phyloP scores from a whole-genome alignment of 2,329 filamentous ascomycete genomes.

The Pseudogymnoascus sp. region DNA sequence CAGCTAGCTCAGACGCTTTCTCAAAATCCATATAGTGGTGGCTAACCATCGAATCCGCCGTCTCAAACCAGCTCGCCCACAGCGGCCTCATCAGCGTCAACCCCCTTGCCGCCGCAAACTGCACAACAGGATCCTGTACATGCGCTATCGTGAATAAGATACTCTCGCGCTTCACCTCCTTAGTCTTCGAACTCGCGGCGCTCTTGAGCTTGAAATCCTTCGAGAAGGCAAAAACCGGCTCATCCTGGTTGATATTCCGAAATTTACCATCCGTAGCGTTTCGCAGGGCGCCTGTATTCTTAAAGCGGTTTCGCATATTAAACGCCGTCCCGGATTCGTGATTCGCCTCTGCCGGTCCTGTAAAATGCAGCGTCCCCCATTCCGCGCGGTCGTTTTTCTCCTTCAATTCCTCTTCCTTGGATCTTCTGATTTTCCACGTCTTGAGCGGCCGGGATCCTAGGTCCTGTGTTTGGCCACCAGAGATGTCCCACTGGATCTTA shows the following conservation, averaged over 20 bases:
- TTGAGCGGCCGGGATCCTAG: slow-evolving; percentile 40
- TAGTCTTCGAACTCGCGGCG: slow-evolving; percentile 24
- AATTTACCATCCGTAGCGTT: slow-evolving; percentile 61
- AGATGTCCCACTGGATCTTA: slow-evolving; percentile 61
- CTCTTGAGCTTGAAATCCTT: slow-evolving; percentile 49
- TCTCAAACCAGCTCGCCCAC: slow-evolving; percentile 68
- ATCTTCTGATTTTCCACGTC: slow-evolving; percentile 56
- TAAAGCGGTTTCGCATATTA: slow-evolving; percentile 59
- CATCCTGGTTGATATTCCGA: slow-evolving; percentile 64
- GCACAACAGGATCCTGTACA: slow-evolving; percentile 69
- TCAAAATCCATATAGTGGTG: slow-evolving; percentile 72
- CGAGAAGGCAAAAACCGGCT: slow-evolving; percentile 75
- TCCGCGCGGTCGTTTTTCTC: slow-evolving; percentile 68
- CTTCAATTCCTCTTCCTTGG: slow-evolving; percentile 59
- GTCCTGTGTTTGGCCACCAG: slow-evolving; percentile 34
- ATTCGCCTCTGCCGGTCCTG: slow-evolving; percentile 56
- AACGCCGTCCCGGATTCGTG: slow-evolving; percentile 66
- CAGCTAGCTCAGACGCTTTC: slow-evolving; percentile 53
- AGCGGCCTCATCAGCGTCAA: slow-evolving; percentile 70
- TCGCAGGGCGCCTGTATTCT: slow-evolving; percentile 54
- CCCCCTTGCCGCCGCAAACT: slow-evolving; percentile 69
- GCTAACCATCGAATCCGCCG: slow-evolving; percentile 52
- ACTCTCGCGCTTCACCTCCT: slow-evolving; percentile 35
- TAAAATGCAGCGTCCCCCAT: slow-evolving; percentile 77
- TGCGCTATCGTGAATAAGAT: slow-evolving; percentile 69